phyloP scores from a whole-genome alignment of 73 alveolate species.

The Paramecium bursaria region DNA sequence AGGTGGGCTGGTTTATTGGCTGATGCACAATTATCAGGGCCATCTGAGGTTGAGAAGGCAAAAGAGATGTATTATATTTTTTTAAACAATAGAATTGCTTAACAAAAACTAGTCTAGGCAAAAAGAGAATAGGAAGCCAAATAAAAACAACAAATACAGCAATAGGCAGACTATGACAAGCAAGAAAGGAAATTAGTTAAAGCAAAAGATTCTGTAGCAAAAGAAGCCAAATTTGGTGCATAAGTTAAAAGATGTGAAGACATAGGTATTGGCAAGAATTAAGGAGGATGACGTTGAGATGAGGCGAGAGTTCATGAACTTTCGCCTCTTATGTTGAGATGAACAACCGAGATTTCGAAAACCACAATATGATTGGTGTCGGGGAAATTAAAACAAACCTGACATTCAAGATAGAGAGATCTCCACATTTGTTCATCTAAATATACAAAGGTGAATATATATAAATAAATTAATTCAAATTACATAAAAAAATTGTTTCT shows the following conservation, averaged over 20 bases:
- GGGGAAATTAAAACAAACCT: no score
- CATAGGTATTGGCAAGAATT: background rate
- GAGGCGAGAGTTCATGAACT: constrained; percentile 25
- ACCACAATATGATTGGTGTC: background rate
- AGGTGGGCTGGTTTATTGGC: no score
- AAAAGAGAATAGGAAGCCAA: background rate
- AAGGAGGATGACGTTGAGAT: constrained; percentile 43
- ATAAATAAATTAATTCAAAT: no score
- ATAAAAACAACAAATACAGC: constrained; percentile 1
- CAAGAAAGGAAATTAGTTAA: constrained; percentile 31
- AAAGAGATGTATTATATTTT: no score
- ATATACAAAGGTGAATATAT: no score
- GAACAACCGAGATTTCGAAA: background rate
- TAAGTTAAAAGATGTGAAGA: constrained; percentile 38
- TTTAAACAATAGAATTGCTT: background rate
- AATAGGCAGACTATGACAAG: constrained; percentile 11
- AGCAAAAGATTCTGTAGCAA: constrained; percentile 32
- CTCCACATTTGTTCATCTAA: background rate
- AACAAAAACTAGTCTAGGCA: background rate
- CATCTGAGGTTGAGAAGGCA: no score
- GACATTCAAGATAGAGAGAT: background rate
- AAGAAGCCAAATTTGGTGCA: constrained; percentile 23
- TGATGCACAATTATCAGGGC: no score
- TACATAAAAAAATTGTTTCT: no score
- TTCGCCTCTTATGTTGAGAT: constrained; percentile 3